Conservation (phyloP, 805 yeast species). For the Hanseniaspora lindneri region DNA sequence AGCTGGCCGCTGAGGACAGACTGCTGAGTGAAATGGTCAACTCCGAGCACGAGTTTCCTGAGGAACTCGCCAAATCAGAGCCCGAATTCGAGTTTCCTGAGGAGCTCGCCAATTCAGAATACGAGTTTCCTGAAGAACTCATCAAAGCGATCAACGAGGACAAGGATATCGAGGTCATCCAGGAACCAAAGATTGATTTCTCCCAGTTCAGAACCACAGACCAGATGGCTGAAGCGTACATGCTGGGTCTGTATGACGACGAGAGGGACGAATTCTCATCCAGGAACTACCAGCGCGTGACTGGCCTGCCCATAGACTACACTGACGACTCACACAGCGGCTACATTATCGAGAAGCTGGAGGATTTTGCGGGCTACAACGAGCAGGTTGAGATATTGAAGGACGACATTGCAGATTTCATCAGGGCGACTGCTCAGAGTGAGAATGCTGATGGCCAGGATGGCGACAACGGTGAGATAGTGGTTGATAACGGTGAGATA, state of each 20-base stretch:
- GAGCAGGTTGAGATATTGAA: slow-evolving; percentile 32
- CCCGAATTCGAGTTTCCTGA: not conserved
- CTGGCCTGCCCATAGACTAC: slow-evolving; percentile 8
- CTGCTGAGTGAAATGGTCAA: not conserved
- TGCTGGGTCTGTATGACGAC: slow-evolving; percentile 49
- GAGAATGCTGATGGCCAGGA: not conserved
- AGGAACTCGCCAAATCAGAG: slow-evolving; percentile 9
- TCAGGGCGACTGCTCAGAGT: slow-evolving; percentile 14
- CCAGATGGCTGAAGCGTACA: slow-evolving; percentile 49
- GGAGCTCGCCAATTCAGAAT: not conserved
- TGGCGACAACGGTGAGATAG: slow-evolving; percentile 16
- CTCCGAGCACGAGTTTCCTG: not conserved
- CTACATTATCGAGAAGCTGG: slow-evolving; percentile 40
- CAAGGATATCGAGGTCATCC: slow-evolving; percentile 15
- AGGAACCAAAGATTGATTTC: slow-evolving; percentile 32
- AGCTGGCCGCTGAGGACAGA: not conserved
- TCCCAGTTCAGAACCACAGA: slow-evolving; percentile 36
- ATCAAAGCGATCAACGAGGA: slow-evolving; percentile 13
- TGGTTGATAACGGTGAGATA: too few relatives aligned
- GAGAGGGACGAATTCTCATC: slow-evolving; percentile 37
- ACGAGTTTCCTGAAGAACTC: slow-evolving; percentile 5
- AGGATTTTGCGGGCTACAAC: slow-evolving; percentile 45
- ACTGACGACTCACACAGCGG: slow-evolving; percentile 22
- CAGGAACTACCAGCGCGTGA: slow-evolving; percentile 5
- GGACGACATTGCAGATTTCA: slow-evolving; percentile 24